phyloP scores from a whole-genome alignment of 2,329 filamentous ascomycete species.

The Exserohilum turcica region DNA sequence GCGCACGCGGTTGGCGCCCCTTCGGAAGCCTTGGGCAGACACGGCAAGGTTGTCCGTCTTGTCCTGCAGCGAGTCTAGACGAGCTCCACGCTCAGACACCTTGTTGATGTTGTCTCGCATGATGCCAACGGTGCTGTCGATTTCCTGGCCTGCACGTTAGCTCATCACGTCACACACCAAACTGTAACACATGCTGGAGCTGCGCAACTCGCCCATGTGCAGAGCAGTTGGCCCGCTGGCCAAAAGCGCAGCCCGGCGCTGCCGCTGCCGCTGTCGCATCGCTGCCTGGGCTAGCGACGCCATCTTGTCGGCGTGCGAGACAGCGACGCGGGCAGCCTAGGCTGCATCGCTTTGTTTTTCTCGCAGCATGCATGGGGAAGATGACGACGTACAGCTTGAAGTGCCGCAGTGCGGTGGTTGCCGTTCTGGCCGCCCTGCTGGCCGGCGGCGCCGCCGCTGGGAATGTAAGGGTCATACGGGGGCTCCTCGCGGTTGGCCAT shows the following conservation, averaged over 20 bases:
- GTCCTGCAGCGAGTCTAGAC: slow-evolving; percentile 84
- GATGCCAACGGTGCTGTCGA: slow-evolving; percentile 90
- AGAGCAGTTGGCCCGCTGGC: neutral
- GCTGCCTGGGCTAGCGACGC: slow-evolving; percentile 11
- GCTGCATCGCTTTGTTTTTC: slow-evolving; percentile 7
- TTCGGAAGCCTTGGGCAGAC: slow-evolving; percentile 93
- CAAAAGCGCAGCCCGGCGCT: neutral
- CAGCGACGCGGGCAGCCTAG: neutral
- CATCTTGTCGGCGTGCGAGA: slow-evolving; percentile 5
- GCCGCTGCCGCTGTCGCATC: slow-evolving; percentile 10
- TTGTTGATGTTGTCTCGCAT: slow-evolving; percentile 99
- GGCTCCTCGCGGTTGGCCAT: slow-evolving; percentile 62
- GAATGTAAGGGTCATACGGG: slow-evolving; percentile 87
- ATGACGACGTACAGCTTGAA: slow-evolving; percentile 73
- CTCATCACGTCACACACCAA: slow-evolving; percentile 6
- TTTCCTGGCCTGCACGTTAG: slow-evolving; percentile 69
- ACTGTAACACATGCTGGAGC: neutral
- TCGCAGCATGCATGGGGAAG: neutral
- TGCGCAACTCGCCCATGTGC: neutral
- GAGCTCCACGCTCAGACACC: slow-evolving; percentile 89
- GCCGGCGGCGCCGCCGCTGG: slow-evolving; percentile 62
- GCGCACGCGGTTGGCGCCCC: slow-evolving; percentile 93
- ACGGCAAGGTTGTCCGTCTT: slow-evolving; percentile 92
- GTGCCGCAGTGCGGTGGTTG: slow-evolving; percentile 70
- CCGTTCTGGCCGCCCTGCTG: slow-evolving; percentile 58